phyloP scores from a whole-genome alignment of 1,284 basidiomycete genomes.

The Peniophora sp. region DNA sequence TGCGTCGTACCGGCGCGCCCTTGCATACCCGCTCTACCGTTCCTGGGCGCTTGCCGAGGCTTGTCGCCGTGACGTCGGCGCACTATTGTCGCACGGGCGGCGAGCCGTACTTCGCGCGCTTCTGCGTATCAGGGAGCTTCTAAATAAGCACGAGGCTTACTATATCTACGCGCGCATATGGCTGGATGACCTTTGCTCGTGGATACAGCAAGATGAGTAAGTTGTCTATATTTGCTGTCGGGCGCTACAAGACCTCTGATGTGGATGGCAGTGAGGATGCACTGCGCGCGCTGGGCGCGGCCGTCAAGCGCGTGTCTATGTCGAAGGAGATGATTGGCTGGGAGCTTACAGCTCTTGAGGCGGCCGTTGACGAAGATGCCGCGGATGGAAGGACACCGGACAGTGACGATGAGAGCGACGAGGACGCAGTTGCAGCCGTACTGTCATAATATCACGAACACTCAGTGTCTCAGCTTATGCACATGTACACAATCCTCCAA shows the following conservation, averaged over 20 bases:
- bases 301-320: constrained; percentile 32
- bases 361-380: constrained; percentile 29
- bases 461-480: no score
- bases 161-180: constrained; percentile 78
- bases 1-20: constrained; percentile 61
- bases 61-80: constrained; percentile 56
- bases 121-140: constrained; percentile 57
- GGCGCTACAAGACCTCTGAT: background rate
- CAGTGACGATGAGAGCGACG: constrained; percentile 29
- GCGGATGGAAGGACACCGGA: constrained; percentile 20
- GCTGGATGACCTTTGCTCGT: constrained; percentile 73
- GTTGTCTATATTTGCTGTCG: constrained; percentile 15
- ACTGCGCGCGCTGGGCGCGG: constrained; percentile 36
- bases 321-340: constrained; percentile 55
- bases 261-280: constrained; percentile 41
- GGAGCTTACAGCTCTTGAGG: constrained; percentile 62
- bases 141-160: constrained; percentile 76
- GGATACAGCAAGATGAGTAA: constrained; percentile 59
- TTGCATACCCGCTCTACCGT: constrained; percentile 70
- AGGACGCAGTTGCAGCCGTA: constrained; percentile 19
- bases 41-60: constrained; percentile 64
- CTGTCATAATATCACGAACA: no score
- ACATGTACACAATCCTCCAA: no score
- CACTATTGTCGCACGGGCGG: constrained; percentile 50
- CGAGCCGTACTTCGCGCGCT: constrained; percentile 54